Conservation (phyloP, 2,329 filamentous ascomycete species). For the Lasiodiplodia theobromae region DNA sequence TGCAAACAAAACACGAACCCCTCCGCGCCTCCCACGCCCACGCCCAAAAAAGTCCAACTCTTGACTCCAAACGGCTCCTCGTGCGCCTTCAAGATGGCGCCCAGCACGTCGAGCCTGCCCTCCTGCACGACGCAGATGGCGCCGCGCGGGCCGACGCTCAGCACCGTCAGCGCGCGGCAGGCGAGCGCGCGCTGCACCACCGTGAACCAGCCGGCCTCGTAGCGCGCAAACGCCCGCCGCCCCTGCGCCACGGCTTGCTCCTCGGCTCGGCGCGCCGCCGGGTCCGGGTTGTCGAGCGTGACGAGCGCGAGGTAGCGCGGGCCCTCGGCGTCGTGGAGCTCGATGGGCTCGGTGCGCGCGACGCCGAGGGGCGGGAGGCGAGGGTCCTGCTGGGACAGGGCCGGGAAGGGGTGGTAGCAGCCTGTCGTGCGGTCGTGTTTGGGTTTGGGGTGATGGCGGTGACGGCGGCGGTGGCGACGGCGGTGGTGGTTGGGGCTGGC, state of each 20-base stretch:
- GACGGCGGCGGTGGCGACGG: no score
- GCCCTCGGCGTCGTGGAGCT: constrained; percentile 16
- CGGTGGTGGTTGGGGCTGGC: no score
- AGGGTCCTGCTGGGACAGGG: neutral
- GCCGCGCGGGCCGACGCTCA: constrained; percentile 28
- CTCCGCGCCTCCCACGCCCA: constrained; percentile 21
- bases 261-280: neutral
- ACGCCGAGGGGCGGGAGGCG: neutral
- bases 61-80: constrained; percentile 1
- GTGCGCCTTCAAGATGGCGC: constrained; percentile 19
- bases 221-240: neutral
- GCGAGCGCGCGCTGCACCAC: constrained; percentile 10
- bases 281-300: constrained; percentile 22
- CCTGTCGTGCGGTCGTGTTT: neutral
- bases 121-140: constrained; percentile 21
- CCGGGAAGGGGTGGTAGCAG: neutral
- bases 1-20: constrained; percentile 21
- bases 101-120: constrained; percentile 29
- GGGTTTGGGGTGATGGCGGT: neutral
- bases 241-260: neutral
- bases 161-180: neutral
- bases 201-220: constrained; percentile 14
- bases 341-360: neutral
- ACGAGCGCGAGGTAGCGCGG: constrained; percentile 23
- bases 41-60: constrained; percentile 25